Conservation (phyloP, 805 yeast species). For the Jamesozyma jinghongensis region DNA sequence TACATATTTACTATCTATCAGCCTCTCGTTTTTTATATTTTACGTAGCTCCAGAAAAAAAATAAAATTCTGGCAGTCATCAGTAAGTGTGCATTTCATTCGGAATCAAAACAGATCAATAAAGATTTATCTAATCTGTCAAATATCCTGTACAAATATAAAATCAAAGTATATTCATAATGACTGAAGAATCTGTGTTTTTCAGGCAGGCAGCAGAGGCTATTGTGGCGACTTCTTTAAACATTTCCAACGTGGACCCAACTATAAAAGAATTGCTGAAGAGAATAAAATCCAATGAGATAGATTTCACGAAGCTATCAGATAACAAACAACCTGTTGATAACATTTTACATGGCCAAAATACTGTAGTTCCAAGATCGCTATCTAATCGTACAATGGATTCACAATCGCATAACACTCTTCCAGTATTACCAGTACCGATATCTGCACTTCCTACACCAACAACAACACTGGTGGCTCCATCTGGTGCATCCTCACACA, state of each 20-base stretch:
- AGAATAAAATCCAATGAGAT: constrained; percentile 15
- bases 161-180: constrained; percentile 4
- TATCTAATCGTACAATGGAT: not conserved
- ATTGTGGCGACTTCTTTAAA: constrained; percentile 24
- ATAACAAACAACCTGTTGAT: too few species aligned
- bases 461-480: too few species aligned
- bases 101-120: too few species aligned
- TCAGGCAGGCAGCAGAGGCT: constrained; percentile 28
- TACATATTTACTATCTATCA: too few species aligned
- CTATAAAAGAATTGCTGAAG: constrained; percentile 23
- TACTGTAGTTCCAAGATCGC: not conserved
- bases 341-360: not conserved
- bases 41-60: too few species aligned
- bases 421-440: not conserved
- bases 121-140: too few species aligned
- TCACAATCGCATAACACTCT: not conserved
- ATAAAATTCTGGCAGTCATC: too few species aligned
- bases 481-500: not conserved
- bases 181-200: constrained; percentile 24
- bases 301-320: not conserved
- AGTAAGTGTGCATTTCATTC: too few species aligned
- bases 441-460: not conserved
- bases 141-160: too few species aligned
- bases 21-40: too few species aligned
- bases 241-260: constrained; percentile 22